A percentile compares a stretch with the other conserved stretches of the same genome.
These are phyloP conservation scores for Falciphora oryzae DNA, from an alignment of 2,329 filamentous ascomycete genomes.

Conservation along the genomic window DNA sequence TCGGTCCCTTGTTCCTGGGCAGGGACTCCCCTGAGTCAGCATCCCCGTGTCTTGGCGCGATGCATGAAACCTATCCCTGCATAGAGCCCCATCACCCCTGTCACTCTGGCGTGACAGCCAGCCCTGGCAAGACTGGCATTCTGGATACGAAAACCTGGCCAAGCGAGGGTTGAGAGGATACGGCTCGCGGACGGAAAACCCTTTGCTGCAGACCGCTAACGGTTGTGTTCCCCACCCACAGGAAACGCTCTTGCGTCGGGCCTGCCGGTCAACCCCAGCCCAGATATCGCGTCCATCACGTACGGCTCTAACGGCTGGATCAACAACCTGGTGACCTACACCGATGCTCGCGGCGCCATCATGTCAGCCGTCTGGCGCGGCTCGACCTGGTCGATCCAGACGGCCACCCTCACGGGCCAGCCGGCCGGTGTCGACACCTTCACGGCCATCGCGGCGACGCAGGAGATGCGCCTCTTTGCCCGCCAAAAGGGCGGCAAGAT, in stretches of 20 bases:
- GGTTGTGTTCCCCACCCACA: neutral
- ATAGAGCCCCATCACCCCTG: neutral
- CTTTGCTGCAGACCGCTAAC: neutral
- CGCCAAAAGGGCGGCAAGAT: constrained; percentile 2
- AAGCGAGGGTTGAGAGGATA: neutral
- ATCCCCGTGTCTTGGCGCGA: neutral
- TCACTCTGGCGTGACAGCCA: neutral
- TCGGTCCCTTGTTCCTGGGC: no score
- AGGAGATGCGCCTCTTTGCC: constrained; percentile 1
- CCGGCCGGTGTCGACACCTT: neutral
- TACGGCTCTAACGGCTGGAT: constrained; percentile 6
- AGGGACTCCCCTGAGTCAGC: neutral
- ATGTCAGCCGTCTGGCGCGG: constrained; percentile 7
- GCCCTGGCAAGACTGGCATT: neutral
- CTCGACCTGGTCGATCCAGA: constrained; percentile 1
- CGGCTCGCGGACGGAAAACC: neutral
- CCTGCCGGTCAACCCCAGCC: constrained; percentile 1
- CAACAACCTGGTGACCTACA: constrained; percentile 7
- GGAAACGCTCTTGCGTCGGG: constrained; percentile 4
- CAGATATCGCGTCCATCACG: constrained; percentile 6
- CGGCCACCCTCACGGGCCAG: neutral
- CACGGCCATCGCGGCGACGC: neutral
- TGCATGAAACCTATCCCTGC: neutral
- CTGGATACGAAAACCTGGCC: no score
- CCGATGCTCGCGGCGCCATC: neutral